phyloP scores from a whole-genome alignment of 2,329 filamentous ascomycete genomes.

The Stromatinia cepivora region DNA sequence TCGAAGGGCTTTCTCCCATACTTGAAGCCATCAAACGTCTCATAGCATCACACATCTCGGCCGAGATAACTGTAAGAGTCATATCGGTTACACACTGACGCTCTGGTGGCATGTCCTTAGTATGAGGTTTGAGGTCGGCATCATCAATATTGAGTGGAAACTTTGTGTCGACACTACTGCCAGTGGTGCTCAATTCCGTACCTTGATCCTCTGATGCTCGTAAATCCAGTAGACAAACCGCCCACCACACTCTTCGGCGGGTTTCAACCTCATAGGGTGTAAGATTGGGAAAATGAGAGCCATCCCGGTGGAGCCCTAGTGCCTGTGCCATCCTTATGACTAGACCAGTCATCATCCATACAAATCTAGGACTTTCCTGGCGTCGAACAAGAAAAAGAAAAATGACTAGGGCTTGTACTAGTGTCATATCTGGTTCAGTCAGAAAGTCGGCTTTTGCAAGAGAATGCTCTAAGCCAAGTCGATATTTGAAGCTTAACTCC shows the following conservation, averaged over 20 bases:
- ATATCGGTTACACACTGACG: slow-evolving; percentile 27
- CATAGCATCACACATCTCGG: slow-evolving; percentile 20
- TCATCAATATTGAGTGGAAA: slow-evolving; percentile 55
- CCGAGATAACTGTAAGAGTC: slow-evolving; percentile 24
- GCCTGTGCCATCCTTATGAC: slow-evolving; percentile 53
- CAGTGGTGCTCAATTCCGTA: slow-evolving; percentile 47
- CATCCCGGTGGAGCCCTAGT: slow-evolving; percentile 47
- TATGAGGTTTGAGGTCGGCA: slow-evolving; percentile 41
- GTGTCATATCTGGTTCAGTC: slow-evolving; percentile 56
- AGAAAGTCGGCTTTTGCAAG: slow-evolving; percentile 63
- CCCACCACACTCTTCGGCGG: slow-evolving; percentile 54
- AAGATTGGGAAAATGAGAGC: slow-evolving; percentile 37
- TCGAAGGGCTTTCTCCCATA: slow-evolving; percentile 38
- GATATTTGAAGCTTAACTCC: slow-evolving; percentile 47
- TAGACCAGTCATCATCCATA: slow-evolving; percentile 65
- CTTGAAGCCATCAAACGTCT: slow-evolving; percentile 40
- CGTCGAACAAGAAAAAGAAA: slow-evolving; percentile 56
- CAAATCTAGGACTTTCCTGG: slow-evolving; percentile 53
- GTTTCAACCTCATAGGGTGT: slow-evolving; percentile 48
- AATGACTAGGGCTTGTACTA: slow-evolving; percentile 61
- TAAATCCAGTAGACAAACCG: slow-evolving; percentile 49
- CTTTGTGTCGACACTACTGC: slow-evolving; percentile 48
- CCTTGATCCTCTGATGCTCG: slow-evolving; percentile 53
- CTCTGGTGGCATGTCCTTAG: slow-evolving; percentile 16
- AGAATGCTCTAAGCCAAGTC: slow-evolving; percentile 54